Base-by-base conservation (phyloP, 805 yeast species). In the Yamadazyma sp. region DNA sequence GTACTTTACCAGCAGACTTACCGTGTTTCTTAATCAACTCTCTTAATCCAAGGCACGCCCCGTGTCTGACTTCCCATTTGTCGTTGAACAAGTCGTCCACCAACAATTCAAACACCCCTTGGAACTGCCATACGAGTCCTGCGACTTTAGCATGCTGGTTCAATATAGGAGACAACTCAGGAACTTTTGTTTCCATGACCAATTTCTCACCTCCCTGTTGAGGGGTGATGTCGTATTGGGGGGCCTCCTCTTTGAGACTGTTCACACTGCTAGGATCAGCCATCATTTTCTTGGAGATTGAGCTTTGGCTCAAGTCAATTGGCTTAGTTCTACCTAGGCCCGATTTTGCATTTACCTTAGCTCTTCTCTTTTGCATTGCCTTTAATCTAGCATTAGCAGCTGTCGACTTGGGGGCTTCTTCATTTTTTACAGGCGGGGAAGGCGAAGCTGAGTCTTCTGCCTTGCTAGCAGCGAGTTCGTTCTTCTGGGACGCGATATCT, bases 21-120 rank as follows among this genome's bases (percentile, higher is more conserved):
- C 96, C 96, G 49, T 90, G 98, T 43, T 77, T 80, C 43, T 78
- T 77, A 32, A 88, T 71, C 37, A 93, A 72, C 57, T 93, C 99
- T 55, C 98, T 73, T 25, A 93, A 65, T 0, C 98, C 98, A 51
- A 93, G 71, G 3, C 95, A 85, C 0, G 97, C 89, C 23, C 99
- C 99, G 62, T 93, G 99, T 49, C 99, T 77, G 11, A 82, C 73
- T 63, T 93, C 98, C 99, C 99, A 93, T 28, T 73, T 71, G 27
- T 87, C 95, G 44, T 82, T 81, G 55, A 87, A 87, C 41, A 93
- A 62, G 50, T 89, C 96, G 26, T 78, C 78, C 42, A 88, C 64
- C 25, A 93, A 62, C 15, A 89, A 65, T 55, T 87, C 97, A 59
- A 83, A 89, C 9, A 91, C 82, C 13, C 96, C 95, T 67, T 90